These are phyloP conservation scores for Chlorella ohadii DNA, from an alignment of 139 green algal genomes.

Conservation along the genomic window DNA sequence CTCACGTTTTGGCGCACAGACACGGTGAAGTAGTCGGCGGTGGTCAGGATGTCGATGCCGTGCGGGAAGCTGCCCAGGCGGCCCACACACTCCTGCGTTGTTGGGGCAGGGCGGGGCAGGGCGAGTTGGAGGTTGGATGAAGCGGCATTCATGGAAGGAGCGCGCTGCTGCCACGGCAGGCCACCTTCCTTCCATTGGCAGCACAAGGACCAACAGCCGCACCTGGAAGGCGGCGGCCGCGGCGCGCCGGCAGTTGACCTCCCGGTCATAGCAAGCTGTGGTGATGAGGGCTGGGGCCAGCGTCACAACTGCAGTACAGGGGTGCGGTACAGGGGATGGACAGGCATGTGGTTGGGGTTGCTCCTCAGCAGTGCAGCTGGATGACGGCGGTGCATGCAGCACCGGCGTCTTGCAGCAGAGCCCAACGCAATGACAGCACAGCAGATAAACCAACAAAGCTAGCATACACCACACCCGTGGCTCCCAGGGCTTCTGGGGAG, in stretches of 20 bases:
- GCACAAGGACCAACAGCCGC: no score
- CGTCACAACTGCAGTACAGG: not conserved
- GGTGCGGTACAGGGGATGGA: not conserved
- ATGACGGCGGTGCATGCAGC: no score
- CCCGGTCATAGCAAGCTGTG: slow-evolving; percentile 88
- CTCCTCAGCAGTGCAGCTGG: no score
- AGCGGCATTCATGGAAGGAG: no score
- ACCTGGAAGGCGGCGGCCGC: slow-evolving; percentile 91
- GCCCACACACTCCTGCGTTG: slow-evolving; percentile 90
- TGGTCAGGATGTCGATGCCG: slow-evolving; percentile 91
- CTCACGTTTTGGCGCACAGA: slow-evolving; percentile 46
- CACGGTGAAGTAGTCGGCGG: slow-evolving; percentile 95
- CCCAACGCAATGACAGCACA: no score
- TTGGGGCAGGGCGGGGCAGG: not conserved
- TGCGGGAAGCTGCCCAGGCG: slow-evolving; percentile 88
- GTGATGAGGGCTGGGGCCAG: slow-evolving; percentile 88
- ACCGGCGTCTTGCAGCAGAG: no score
- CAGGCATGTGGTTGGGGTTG: no score
- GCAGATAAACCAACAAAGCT: no score
- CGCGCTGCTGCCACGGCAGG: no score
- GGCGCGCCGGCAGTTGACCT: slow-evolving; percentile 88
- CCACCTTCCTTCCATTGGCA: no score
- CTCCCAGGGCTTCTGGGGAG: slow-evolving; percentile 63
- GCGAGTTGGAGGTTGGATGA: no score
- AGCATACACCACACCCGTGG: not conserved